Evolutionary conservation across 23 red algal genomes (phyloP).

Genomic region (Cyanidiococcus yangmingshanensis): DNA sequence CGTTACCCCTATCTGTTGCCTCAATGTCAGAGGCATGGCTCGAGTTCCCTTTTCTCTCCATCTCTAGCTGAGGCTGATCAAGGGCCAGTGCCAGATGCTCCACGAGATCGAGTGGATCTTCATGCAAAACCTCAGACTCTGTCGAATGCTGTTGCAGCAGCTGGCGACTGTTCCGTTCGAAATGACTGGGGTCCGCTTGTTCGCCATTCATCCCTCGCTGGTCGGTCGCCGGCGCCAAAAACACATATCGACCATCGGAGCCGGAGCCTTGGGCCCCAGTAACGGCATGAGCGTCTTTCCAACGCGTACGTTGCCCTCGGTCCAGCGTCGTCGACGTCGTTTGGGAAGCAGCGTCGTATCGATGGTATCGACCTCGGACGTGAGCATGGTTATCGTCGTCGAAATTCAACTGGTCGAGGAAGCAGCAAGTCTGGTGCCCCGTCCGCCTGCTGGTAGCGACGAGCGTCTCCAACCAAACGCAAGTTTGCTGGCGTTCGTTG

Average conservation of each 20-base stretch:
- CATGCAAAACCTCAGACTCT: background rate
- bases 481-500: background rate
- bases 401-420: background rate
- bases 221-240: background rate
- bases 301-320: background rate
- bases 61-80: background rate
- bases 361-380: too few relatives aligned
- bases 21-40: background rate
- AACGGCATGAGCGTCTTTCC: background rate
- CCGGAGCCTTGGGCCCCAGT: background rate
- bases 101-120: background rate
- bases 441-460: background rate
- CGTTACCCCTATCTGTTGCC: background rate
- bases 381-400: too few relatives aligned
- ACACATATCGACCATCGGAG: constrained; percentile 10
- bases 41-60: too few relatives aligned
- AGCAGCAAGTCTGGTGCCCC: background rate
- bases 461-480: background rate
- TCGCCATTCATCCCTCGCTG: background rate
- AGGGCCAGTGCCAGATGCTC: background rate
- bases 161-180: background rate
- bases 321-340: background rate
- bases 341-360: too few relatives aligned
- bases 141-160: background rate
- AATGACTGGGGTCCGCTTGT: background rate